Conservation (phyloP, 176 grass and related monocot species). For the Raddia guianensis region DNA sequence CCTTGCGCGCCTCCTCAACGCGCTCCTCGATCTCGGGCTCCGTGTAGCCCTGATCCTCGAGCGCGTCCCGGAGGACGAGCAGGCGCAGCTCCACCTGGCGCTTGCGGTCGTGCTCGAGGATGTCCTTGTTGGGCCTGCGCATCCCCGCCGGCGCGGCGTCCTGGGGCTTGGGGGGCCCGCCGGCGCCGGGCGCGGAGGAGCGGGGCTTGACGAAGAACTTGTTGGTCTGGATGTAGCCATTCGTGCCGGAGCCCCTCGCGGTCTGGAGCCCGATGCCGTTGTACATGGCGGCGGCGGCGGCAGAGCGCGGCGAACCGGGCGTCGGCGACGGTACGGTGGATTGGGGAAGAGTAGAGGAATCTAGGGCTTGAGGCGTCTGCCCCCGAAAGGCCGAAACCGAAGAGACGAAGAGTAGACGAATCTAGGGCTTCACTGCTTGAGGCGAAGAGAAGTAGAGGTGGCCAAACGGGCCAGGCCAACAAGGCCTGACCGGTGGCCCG, state of each 20-base stretch:
- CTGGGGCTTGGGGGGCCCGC: slow-evolving; percentile 16
- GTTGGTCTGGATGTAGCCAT: slow-evolving; percentile 87
- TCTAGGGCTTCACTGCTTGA: too few relatives aligned
- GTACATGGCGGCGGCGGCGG: slow-evolving; percentile 58
- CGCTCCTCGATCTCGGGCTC: slow-evolving; percentile 81
- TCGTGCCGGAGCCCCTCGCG: slow-evolving; percentile 82
- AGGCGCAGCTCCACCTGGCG: slow-evolving; percentile 80
- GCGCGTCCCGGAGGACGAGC: slow-evolving; percentile 74
- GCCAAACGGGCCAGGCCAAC: too few relatives aligned
- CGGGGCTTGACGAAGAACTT: slow-evolving; percentile 84
- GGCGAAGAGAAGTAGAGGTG: too few relatives aligned
- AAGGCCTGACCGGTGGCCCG: too few relatives aligned
- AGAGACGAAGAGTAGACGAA: too few relatives aligned
- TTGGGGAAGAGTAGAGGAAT: too few relatives aligned
- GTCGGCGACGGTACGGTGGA: too few relatives aligned
- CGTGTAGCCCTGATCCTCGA: slow-evolving; percentile 88
- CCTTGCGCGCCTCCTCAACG: slow-evolving; percentile 59
- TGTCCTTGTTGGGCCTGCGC: slow-evolving; percentile 88
- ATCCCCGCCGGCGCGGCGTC: slow-evolving; percentile 25
- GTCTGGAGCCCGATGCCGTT: slow-evolving; percentile 98
- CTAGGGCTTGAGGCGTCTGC: too few relatives aligned
- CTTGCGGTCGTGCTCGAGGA: slow-evolving; percentile 92
- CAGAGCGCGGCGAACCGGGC: neutral
- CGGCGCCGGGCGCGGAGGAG: slow-evolving; percentile 23
- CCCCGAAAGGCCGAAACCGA: too few relatives aligned